Evolutionary conservation across 2,329 filamentous ascomycete species (phyloP).

Genomic region (Coniochaeta sp.): DNA sequence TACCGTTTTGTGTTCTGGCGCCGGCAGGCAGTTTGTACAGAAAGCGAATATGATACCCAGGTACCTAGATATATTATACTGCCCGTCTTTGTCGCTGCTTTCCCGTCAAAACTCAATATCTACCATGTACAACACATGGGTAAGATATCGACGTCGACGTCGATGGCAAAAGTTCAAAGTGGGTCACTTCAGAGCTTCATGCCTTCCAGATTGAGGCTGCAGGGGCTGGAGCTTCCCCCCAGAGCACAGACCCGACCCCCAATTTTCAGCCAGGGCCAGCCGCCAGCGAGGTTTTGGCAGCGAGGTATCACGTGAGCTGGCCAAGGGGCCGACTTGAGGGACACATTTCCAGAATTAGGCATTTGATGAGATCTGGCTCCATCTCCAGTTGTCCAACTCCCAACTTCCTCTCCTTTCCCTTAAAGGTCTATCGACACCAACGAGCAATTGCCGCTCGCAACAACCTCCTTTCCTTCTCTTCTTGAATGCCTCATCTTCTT

Average conservation of each 20-base stretch:
- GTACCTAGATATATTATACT: no score
- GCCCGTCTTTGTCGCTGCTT: no score
- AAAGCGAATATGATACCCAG: no score
- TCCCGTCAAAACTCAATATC: no score
- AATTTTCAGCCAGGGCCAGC: not conserved
- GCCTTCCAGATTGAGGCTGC: no score
- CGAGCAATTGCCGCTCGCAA: slow-evolving; percentile 22
- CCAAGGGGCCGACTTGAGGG: no score
- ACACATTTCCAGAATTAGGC: not conserved
- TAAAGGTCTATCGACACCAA: slow-evolving; percentile 13
- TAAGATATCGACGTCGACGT: not conserved
- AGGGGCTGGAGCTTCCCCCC: not conserved
- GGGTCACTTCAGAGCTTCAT: not conserved
- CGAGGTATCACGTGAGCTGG: not conserved
- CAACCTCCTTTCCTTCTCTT: slow-evolving; percentile 21
- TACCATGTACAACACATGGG: no score
- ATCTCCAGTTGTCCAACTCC: slow-evolving; percentile 49
- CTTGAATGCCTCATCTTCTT: slow-evolving; percentile 14
- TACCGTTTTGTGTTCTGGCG: no score
- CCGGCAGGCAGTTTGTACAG: no score
- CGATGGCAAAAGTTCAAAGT: not conserved
- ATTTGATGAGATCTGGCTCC: not conserved
- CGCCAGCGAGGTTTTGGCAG: no score
- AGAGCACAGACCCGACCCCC: not conserved
- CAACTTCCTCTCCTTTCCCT: slow-evolving; percentile 57